A percentile compares a stretch with the other conserved stretches of the same genome.
These are phyloP conservation scores for Heliamphora pulchella DNA, from an alignment of 179 eudicot genomes.

Conservation along the genomic window DNA sequence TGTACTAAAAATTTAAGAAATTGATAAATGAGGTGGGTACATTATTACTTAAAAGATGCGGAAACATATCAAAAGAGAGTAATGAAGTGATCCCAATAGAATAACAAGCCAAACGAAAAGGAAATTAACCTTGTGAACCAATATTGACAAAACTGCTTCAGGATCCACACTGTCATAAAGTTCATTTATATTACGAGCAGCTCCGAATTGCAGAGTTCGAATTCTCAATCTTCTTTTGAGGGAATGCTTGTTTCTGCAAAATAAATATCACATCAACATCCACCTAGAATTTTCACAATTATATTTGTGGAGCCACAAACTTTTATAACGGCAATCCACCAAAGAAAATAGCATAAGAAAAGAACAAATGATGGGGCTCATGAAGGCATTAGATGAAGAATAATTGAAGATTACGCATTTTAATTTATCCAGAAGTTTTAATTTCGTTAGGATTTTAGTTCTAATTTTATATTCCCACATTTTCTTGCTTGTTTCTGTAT, in stretches of 20 bases:
- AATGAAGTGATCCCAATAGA: background rate
- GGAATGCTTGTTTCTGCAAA: conserved; percentile 65
- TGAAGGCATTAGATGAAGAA: background rate
- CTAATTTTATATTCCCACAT: too few relatives aligned
- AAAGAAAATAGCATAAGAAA: background rate
- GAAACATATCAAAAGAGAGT: background rate
- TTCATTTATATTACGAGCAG: conserved; percentile 84
- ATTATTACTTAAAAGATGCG: conserved; percentile 1
- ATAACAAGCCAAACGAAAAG: background rate
- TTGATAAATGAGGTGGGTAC: background rate
- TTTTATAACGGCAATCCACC: background rate
- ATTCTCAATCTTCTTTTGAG: conserved; percentile 80
- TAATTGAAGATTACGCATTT: background rate
- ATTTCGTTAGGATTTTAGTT: too few relatives aligned
- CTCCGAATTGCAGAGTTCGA: conserved; percentile 66
- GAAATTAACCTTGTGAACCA: conserved; percentile 79
- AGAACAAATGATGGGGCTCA: background rate
- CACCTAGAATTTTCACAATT: background rate
- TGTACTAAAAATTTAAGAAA: background rate
- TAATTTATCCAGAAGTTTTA: too few relatives aligned
- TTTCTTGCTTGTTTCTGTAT: too few relatives aligned
- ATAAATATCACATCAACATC: conserved; percentile 15
- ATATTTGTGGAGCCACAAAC: background rate
- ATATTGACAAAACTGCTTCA: conserved; percentile 82
- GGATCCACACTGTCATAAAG: conserved; percentile 90